These are phyloP conservation scores for Lactifluus rugatus DNA, from an alignment of 768 basidiomycete species.

Conservation along the genomic window DNA sequence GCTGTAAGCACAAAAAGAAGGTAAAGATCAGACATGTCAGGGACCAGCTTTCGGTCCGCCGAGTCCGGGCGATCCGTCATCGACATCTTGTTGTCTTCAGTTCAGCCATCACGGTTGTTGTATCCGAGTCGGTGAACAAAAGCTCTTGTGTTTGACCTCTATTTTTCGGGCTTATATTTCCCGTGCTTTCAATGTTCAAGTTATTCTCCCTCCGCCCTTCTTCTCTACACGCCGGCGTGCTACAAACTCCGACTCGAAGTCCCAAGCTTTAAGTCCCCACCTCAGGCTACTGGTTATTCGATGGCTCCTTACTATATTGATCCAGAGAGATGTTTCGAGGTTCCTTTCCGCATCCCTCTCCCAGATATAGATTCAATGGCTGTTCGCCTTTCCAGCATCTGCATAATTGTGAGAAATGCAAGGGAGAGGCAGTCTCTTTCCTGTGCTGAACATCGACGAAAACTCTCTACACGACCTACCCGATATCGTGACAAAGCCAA, in stretches of 20 bases:
- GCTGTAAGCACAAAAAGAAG: no score
- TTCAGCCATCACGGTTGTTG: not conserved
- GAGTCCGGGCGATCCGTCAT: no score
- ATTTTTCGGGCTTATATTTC: not conserved
- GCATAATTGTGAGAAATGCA: slow-evolving; percentile 2
- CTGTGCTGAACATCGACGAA: slow-evolving; percentile 5
- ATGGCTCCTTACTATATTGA: slow-evolving; percentile 15
- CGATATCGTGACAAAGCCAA: slow-evolving; percentile 11
- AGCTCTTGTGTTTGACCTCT: not conserved
- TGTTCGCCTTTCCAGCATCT: slow-evolving; percentile 9
- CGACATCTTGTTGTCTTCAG: not conserved
- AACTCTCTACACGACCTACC: not conserved
- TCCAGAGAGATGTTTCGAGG: slow-evolving; percentile 13
- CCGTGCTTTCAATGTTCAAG: not conserved
- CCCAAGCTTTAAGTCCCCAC: no score
- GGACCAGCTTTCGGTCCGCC: no score
- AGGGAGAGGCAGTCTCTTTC: slow-evolving; percentile 12
- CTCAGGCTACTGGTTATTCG: not conserved
- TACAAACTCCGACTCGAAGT: slow-evolving; percentile 9
- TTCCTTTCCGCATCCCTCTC: slow-evolving; percentile 11
- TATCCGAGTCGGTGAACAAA: not conserved
- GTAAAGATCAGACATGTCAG: no score
- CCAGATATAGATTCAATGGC: slow-evolving; percentile 6
- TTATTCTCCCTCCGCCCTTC: slow-evolving; percentile 2
- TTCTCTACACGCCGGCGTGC: slow-evolving; percentile 12